Evolutionary conservation across 805 yeast species (phyloP), one percentile per base, ranked within the genome.

Genomic region (Lachancea kluyveri): DNA sequence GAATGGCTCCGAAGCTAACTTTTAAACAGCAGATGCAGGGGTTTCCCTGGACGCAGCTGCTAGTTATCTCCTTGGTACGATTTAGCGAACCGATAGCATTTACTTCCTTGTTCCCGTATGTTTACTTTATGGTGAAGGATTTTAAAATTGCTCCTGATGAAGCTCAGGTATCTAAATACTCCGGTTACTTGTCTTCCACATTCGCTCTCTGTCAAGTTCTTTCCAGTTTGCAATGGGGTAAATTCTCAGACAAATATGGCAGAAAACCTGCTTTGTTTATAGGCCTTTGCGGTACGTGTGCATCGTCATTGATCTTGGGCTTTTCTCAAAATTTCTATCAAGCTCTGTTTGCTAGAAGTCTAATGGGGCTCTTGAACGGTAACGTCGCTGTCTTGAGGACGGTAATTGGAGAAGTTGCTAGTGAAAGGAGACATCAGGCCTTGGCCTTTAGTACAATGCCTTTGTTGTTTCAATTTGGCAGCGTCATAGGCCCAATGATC

Each of bases 331-430:
- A 66, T 46, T 73, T 65, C 45, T 67, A 64, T 43, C 60, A 64
- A 55, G 82, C 82, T 0, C 42, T 77, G 3, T 45, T 59, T 9
- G 72, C 82, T 7, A 60, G 83, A 45, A 59, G 68, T 13, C 40
- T 67, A 25, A 67, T 72, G 57, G 85, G 85, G 0, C 54, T 69
- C 2, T 53, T 77, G 24, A 77, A 77, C 46, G 85, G 83, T 5
- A 77, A 77, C 47, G 71, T 75, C 6, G 76, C 78, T 1, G 81
- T 77, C n/a, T 47, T 77, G 19, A 57, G 84, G 49, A 77, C 84
- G 0, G 55, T 67, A 29, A 61, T 77, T 26, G 84, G 82, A 3
- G 85, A 77, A 46, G 53, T 74, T 10, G 78, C 79, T 4, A 57
- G 56, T 2, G 71, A 76, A 35, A 60, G 73, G 31, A 59, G 62